Conservation (phyloP, 305 asterid genomes). For the Andrographis paniculata region DNA sequence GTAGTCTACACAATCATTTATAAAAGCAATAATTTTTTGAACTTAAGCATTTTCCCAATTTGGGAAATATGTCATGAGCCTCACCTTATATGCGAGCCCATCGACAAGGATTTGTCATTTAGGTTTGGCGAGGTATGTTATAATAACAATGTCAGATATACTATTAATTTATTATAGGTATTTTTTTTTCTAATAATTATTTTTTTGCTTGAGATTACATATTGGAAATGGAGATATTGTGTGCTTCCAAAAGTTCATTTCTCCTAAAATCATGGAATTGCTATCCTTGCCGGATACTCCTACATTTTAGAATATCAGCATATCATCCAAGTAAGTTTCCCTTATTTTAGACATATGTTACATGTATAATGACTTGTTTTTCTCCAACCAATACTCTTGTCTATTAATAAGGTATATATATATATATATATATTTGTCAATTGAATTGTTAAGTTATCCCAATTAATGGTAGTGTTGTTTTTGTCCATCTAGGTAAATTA, state of each 20-base stretch:
- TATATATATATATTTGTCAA: no score
- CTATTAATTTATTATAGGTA: neutral
- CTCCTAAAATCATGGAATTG: constrained; percentile 16
- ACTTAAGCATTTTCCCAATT: neutral
- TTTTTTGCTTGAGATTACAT: constrained; percentile 20
- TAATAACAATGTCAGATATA: constrained; percentile 4
- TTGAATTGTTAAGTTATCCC: no score
- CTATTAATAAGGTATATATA: no score
- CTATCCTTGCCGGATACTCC: constrained; percentile 23
- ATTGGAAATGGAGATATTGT: constrained; percentile 34
- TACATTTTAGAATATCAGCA: constrained; percentile 25
- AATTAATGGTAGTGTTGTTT: no score
- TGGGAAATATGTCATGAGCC: constrained; percentile 26
- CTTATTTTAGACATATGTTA: neutral
- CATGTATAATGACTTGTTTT: no score
- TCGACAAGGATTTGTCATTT: constrained; percentile 23
- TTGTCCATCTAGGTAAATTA: no score
- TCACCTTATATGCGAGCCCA: constrained; percentile 20
- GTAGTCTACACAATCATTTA: no score
- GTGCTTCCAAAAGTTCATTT: constrained; percentile 25
- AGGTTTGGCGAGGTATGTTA: constrained; percentile 21
- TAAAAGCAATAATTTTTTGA: no score
- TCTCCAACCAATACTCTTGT: no score
- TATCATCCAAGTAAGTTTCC: constrained; percentile 22
- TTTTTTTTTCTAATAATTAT: constrained; percentile 10